These are phyloP conservation scores for Candida piceae DNA, from an alignment of 805 yeast genomes.

Conservation along the genomic window DNA sequence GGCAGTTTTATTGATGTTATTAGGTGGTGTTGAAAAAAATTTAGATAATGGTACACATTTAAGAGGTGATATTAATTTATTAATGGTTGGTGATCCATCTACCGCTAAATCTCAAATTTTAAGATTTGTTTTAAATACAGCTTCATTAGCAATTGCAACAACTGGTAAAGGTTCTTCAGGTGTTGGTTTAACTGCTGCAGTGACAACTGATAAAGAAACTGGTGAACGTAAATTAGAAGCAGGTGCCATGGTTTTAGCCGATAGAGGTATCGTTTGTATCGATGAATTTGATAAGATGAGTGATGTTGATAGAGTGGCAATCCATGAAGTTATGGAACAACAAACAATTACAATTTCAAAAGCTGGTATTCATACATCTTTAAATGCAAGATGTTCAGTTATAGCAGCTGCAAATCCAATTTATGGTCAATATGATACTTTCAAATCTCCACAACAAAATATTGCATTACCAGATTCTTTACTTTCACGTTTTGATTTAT, in stretches of 20 bases:
- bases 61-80: constrained; percentile 93
- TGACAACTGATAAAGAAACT: constrained; percentile 91
- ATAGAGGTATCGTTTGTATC: constrained; percentile 94
- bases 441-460: constrained; percentile 92
- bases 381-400: constrained; percentile 94
- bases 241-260: constrained; percentile 99
- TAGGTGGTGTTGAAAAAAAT: constrained; percentile 94
- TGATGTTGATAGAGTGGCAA: constrained; percentile 94
- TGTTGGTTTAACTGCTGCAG: constrained; percentile 99
- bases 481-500: constrained; percentile 91
- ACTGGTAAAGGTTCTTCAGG: constrained; percentile 99
- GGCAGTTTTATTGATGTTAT: constrained; percentile 83
- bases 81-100: constrained; percentile 98
- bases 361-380: constrained; percentile 95
- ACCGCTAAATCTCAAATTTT: constrained; percentile 96
- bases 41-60: constrained; percentile 92
- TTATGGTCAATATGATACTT: constrained; percentile 93
- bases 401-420: constrained; percentile 98
- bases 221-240: constrained; percentile 96
- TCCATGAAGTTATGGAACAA: constrained; percentile 99
- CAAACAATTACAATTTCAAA: constrained; percentile 97
- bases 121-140: constrained; percentile 91
- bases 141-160: constrained; percentile 92
- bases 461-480: constrained; percentile 96
- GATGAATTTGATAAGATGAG: constrained; percentile 99